Evolutionary conservation across 2,329 filamentous ascomycete genomes (phyloP), one percentile per base, ranked within the genome.

Genomic region (Pseudopithomyces maydicus): DNA sequence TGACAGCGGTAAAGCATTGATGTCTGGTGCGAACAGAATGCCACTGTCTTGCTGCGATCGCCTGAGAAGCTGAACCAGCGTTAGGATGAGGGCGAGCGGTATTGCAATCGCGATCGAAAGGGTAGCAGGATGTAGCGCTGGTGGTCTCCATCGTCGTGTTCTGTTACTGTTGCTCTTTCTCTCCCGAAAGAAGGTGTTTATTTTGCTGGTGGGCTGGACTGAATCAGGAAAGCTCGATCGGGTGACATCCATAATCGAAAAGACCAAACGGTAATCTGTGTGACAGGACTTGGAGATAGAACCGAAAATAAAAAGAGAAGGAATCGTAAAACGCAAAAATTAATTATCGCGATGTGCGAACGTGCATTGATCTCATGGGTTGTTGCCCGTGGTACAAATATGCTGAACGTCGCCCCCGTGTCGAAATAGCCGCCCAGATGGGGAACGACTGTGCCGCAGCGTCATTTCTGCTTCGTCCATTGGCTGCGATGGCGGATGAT

Each of bases 11-110:
- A 86, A 67, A 2, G 69, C 68, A 17, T 66, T 70, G 54, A 77
- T 71, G 1, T 65, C 63, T 0, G 66, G 29, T 0, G 77, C 74
- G 22, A 80, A 78, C 0, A 79, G 54, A 3, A 81, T 68, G 0
- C 83, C 85, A 0, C 80, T 77, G 12, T 82, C 54, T 0, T 63
- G 46, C 7, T 75, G 58, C 50, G 79, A 83, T 0, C 66, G 70
- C 1, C 73, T 67, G 0, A 82, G 76, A 0, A 86, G 63, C 0
- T 77, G 62, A 54, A 85, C 82, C 0, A 87, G 68, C 0, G 78
- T 55, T 0, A 70, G 66, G 0, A 83, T 80, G 0, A 86, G 58
- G 0, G 53, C 36, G 54, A 65, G 32, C 33, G 56, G 65, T 6
- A 63, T 39, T 0, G 60, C 2, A 6, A 65, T 60, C 0, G 65